These are phyloP conservation scores for Russula virescens DNA, from an alignment of 768 basidiomycete genomes.

Conservation along the genomic window DNA sequence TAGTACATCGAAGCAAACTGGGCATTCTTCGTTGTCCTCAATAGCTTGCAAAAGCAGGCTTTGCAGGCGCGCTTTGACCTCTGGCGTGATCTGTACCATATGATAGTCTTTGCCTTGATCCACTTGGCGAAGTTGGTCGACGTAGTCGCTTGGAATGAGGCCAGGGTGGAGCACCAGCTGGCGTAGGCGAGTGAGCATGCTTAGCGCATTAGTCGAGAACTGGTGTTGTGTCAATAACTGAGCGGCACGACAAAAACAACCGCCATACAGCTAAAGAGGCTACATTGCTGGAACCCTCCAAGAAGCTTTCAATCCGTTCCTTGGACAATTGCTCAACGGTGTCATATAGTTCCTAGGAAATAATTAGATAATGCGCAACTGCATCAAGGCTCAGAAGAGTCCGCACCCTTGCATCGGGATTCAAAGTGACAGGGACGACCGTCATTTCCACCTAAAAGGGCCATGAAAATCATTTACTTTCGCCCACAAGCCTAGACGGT, in stretches of 20 bases:
- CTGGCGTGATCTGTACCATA: slow-evolving; percentile 43
- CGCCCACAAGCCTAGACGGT: slow-evolving; percentile 35
- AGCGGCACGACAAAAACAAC: slow-evolving; percentile 5
- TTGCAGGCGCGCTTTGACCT: slow-evolving; percentile 53
- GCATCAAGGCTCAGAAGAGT: not conserved
- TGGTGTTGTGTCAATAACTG: slow-evolving; percentile 27
- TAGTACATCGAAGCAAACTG: slow-evolving; percentile 59
- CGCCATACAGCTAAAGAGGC: slow-evolving; percentile 36
- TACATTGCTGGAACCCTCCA: slow-evolving; percentile 38
- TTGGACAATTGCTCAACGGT: slow-evolving; percentile 58
- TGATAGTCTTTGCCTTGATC: slow-evolving; percentile 32
- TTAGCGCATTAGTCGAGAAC: slow-evolving; percentile 65
- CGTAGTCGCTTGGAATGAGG: slow-evolving; percentile 63
- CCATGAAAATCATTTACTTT: slow-evolving; percentile 17
- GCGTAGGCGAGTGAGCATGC: slow-evolving; percentile 81
- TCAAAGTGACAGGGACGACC: slow-evolving; percentile 60
- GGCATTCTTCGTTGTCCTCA: slow-evolving; percentile 81
- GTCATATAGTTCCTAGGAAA: slow-evolving; percentile 55
- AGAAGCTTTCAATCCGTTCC: slow-evolving; percentile 52
- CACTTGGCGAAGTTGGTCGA: slow-evolving; percentile 50
- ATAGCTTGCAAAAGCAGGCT: slow-evolving; percentile 54
- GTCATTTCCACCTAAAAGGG: slow-evolving; percentile 66
- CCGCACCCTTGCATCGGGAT: slow-evolving; percentile 55
- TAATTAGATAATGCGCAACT: not conserved
- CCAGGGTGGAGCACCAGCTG: slow-evolving; percentile 78